phyloP scores from a whole-genome alignment of 306 rosid genomes.

The Begonia fuchsioides region DNA sequence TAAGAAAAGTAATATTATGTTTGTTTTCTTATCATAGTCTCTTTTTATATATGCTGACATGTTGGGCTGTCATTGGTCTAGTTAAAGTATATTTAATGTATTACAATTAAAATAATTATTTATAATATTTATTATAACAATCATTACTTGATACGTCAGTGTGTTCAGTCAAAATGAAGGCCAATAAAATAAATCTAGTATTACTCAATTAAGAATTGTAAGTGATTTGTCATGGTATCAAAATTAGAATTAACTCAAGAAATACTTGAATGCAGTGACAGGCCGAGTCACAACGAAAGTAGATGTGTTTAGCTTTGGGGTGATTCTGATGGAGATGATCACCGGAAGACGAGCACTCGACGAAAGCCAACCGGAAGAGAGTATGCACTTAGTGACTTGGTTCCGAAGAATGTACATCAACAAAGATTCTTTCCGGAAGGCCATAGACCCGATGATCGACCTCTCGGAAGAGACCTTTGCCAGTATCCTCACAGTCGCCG shows the following conservation, averaged over 20 bases:
- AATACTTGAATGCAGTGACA: slow-evolving; percentile 37
- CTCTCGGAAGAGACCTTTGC: slow-evolving; percentile 60
- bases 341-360: slow-evolving; percentile 83
- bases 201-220: too few species aligned
- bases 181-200: too few species aligned
- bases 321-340: slow-evolving; percentile 78
- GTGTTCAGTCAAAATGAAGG: too few species aligned
- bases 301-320: slow-evolving; percentile 77
- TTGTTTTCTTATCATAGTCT: too few species aligned
- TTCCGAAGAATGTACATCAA: slow-evolving; percentile 63
- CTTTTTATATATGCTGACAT: too few species aligned
- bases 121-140: too few species aligned
- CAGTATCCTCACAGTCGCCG: slow-evolving; percentile 63
- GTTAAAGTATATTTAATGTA: too few species aligned
- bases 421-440: slow-evolving; percentile 59
- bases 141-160: too few species aligned
- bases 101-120: too few species aligned
- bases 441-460: slow-evolving; percentile 57
- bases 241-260: background rate
- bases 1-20: too few species aligned
- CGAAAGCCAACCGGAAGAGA: slow-evolving; percentile 84
- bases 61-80: too few species aligned
- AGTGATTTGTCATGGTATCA: too few species aligned
- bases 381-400: slow-evolving; percentile 95
- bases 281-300: slow-evolving; percentile 93